phyloP scores from a whole-genome alignment of 352 stramenopile species.

The Phytophthora constricta region DNA sequence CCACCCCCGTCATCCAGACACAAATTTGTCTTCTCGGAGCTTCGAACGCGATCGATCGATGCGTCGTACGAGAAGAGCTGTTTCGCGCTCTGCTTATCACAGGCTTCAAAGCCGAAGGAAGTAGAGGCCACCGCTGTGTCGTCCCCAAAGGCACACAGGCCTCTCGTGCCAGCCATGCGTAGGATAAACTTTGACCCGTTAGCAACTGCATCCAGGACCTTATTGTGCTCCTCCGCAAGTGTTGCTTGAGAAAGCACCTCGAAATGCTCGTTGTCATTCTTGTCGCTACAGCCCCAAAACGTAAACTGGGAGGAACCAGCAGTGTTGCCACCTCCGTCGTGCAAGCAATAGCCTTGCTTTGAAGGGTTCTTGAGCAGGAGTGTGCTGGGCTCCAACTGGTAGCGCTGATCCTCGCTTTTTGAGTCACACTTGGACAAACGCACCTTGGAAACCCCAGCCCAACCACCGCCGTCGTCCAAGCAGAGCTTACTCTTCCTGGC shows the following conservation, averaged over 20 bases:
- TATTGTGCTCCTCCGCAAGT: slow-evolving; percentile 18
- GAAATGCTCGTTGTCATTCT: slow-evolving; percentile 48
- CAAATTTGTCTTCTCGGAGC: slow-evolving; percentile 20
- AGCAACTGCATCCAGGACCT: too few species aligned
- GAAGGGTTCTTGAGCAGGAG: slow-evolving; percentile 36
- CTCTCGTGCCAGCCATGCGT: too few species aligned
- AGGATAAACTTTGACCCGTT: too few species aligned
- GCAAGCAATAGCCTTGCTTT: slow-evolving; percentile 45
- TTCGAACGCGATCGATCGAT: slow-evolving; percentile 12
- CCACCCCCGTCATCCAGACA: slow-evolving; percentile 44
- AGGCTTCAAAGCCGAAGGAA: too few species aligned
- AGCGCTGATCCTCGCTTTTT: slow-evolving; percentile 38
- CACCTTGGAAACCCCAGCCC: background rate
- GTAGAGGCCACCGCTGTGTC: too few species aligned
- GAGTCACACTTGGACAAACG: slow-evolving; percentile 32
- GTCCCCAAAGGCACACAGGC: too few species aligned
- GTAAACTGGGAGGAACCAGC: slow-evolving; percentile 16
- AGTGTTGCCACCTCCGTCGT: slow-evolving; percentile 31
- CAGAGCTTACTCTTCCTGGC: background rate
- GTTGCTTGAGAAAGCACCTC: slow-evolving; percentile 26
- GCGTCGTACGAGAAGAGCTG: too few species aligned
- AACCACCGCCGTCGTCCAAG: slow-evolving; percentile 3
- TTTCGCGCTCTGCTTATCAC: too few species aligned
- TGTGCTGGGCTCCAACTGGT: slow-evolving; percentile 34
- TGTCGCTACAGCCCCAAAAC: slow-evolving; percentile 21